These are phyloP conservation scores for Smallanthus sonchifolius DNA, from an alignment of 129 eudicot species.

Conservation along the genomic window DNA sequence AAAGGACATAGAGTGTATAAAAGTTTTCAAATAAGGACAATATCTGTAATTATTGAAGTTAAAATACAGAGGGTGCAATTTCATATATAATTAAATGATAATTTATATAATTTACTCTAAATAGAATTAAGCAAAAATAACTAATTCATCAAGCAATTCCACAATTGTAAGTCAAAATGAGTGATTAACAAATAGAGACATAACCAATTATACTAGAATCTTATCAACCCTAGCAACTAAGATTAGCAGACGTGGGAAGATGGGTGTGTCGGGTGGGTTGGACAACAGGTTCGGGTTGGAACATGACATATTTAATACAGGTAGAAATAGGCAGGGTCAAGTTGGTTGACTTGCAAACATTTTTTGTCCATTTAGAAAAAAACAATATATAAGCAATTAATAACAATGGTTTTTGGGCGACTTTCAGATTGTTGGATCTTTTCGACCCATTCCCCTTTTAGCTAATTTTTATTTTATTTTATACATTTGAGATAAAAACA, in stretches of 20 bases:
- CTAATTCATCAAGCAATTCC: slow-evolving; percentile 4
- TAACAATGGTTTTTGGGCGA: neutral
- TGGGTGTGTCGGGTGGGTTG: neutral
- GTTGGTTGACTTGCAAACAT: neutral
- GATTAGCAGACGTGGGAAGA: neutral
- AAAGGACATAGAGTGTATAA: too few relatives aligned
- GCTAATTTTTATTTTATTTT: neutral
- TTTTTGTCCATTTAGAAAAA: neutral
- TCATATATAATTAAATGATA: too few relatives aligned
- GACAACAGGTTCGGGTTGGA: neutral
- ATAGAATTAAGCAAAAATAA: neutral
- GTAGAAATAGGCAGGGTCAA: neutral
- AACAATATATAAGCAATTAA: neutral
- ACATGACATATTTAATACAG: neutral
- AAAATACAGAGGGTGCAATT: too few relatives aligned
- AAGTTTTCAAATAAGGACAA: too few relatives aligned
- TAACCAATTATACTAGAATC: neutral
- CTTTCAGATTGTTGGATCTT: neutral
- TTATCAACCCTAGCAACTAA: neutral
- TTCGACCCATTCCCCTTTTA: neutral
- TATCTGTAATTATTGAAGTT: too few relatives aligned
- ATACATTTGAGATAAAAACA: neutral
- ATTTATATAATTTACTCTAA: too few relatives aligned
- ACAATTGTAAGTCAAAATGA: neutral
- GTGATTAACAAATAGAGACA: neutral